Evolutionary conservation across 495 filamentous ascomycete species (phyloP).

Genomic region (Chaetomidium leptoderma): DNA sequence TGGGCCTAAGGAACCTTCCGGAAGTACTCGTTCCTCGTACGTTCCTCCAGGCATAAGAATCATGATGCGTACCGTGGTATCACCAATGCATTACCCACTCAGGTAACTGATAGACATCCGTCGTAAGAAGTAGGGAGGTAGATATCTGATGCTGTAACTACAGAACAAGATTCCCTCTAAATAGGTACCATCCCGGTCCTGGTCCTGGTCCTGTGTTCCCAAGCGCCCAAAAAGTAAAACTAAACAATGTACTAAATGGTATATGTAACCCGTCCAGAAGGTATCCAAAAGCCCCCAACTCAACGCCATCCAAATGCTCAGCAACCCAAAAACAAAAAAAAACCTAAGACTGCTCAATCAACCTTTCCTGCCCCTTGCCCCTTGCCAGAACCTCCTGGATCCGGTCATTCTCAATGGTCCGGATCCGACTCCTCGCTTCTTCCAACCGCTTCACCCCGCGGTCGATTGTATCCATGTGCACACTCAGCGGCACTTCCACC

Average conservation of each 20-base stretch:
- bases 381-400: slow-evolving; percentile 49
- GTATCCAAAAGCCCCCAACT: too few relatives aligned
- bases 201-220: background rate
- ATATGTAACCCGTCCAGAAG: background rate
- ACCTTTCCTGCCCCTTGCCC: slow-evolving; percentile 27
- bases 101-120: too few relatives aligned
- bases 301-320: slow-evolving; percentile 10
- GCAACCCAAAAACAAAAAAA: background rate
- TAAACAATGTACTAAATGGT: background rate
- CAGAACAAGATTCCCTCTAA: too few relatives aligned
- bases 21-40: too few relatives aligned
- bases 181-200: too few relatives aligned
- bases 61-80: too few relatives aligned
- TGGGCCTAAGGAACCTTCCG: too few relatives aligned
- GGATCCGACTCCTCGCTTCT: slow-evolving; percentile 49
- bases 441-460: slow-evolving; percentile 63
- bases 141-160: too few relatives aligned
- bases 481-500: slow-evolving; percentile 54
- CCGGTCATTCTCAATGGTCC: slow-evolving; percentile 55
- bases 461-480: slow-evolving; percentile 67
- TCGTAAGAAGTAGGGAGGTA: too few relatives aligned
- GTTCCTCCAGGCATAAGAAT: too few relatives aligned
- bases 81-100: too few relatives aligned
- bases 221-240: too few relatives aligned
- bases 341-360: slow-evolving; percentile 22